Base-by-base conservation (phyloP, 305 asterid genomes). In the Solanum aculeatissimum region DNA sequence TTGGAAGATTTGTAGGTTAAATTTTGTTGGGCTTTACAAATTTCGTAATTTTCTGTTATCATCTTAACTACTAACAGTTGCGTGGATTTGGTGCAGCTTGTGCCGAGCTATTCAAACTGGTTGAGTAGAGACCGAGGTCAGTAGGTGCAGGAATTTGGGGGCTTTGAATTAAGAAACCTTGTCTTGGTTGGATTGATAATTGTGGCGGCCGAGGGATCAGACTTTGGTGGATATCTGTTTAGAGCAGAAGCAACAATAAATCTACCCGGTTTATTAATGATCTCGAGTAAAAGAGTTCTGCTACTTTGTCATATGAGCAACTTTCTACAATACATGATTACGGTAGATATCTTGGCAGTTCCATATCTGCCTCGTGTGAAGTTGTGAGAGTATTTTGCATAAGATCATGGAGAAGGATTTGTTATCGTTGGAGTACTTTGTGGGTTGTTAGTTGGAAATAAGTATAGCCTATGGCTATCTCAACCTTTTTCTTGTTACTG, bases 71-170 rank as follows among this genome's bases (percentile, higher is more conserved):
- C 47, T 58, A 9, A 58, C 7, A 51, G 45, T 51, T 12, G 6
- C n/a, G 6, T 72, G 83, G 83, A 19, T 78, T 53, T 78, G 66
- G 19, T 78, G 83, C 83, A 94, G 98, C 95, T 86, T 90, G 98
- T 94, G 98, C 92, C 95, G 85, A 91, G 95, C 88, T 91, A 92
- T 88, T 89, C 92, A 75, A 95, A 86, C 91, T 89, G 94, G 91
- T 89, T 87, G 86, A 89, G 85, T 86, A 92, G 91, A 91, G 92
- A 88, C 90, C 88, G 91, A 89, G 91, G 89, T 89, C 91, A 90
- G 89, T 92, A 90, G 93, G 91, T 88, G 91, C 90, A 83, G 87
- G 74, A 66, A 89, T 84, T 40, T 89, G 90, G 91, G 84, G 84
- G 88, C 88, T 90, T 82, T 89, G 85, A 88, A 86, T 86, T 86